Evolutionary conservation across 2,329 filamentous ascomycete genomes (phyloP), one percentile per base, ranked within the genome.

Genomic region (Pyrenochaeta sp.): DNA sequence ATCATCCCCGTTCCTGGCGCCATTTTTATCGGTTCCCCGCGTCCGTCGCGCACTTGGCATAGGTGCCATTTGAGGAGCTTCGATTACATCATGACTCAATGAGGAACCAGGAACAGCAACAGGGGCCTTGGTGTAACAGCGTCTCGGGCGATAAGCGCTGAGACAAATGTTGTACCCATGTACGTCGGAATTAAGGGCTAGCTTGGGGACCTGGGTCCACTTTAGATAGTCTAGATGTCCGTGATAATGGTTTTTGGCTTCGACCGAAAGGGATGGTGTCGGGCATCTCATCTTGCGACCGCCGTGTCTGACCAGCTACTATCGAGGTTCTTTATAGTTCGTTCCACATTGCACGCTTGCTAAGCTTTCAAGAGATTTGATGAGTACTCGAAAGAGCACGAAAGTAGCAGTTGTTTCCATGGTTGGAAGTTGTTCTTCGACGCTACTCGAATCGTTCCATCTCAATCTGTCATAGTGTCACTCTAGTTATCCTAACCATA

Each of bases 11-110:
- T 58, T 52, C 55, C 42, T 46, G 39, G 50, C 49, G 43, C 49
- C 44, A 54, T 8, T 19, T 30, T 36, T 13, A 44, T 44, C 61
- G 61, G 61, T 64, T 64, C 61, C 61, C 61, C 61, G 59, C 56
- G 56, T 52, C 56, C 49, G 59, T 59, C 52, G 58, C 51, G 53
- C 51, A 28, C 50, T 45, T 47, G 28, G 48, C 42, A 36, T 27
- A 45, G 22, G 30, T 37, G 15, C 50, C 34, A 22, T 32, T 28
- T 44, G 36, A 34, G 37, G 27, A 24, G 24, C 40, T 44, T 34
- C 46, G 50, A 61, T 61, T 61, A 53, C 56, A 59, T 58, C 56
- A 61, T 51, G 59, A 56, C 45, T 19, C 30, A 10, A 19, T 5
- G 28, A 10, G 24, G 24, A 30, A 30, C 5, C 5, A 30, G 28